Evolutionary conservation across 148 eudicot species (phyloP).

Genomic region (Vaccinium macrocarpon): DNA sequence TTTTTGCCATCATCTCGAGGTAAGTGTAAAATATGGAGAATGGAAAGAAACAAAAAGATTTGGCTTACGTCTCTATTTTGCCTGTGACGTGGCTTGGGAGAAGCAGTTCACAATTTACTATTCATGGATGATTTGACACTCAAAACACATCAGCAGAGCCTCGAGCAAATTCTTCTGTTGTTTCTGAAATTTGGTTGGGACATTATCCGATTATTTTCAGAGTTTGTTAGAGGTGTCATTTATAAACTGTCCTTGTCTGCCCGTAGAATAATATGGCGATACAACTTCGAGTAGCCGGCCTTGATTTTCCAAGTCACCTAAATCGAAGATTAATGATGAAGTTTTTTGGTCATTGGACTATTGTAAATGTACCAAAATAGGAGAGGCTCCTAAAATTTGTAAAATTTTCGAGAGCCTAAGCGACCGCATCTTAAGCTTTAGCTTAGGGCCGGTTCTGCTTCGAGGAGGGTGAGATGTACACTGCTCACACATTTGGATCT

Average conservation of each 20-base stretch:
- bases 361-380: too few relatives aligned
- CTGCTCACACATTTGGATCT: background rate
- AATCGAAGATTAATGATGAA: too few relatives aligned
- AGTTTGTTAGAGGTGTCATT: background rate
- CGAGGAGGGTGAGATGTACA: background rate
- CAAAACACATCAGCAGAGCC: background rate
- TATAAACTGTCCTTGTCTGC: background rate
- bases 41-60: background rate
- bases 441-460: background rate
- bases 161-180: background rate
- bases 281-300: background rate
- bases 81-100: background rate
- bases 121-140: background rate
- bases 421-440: too few relatives aligned
- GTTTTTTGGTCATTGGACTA: too few relatives aligned
- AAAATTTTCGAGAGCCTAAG: too few relatives aligned
- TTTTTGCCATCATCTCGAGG: background rate
- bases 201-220: background rate
- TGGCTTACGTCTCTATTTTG: background rate
- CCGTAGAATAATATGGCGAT: background rate
- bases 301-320: too few relatives aligned
- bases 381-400: too few relatives aligned
- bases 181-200: background rate
- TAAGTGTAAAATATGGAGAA: background rate
- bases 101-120: background rate